These are phyloP conservation scores for Irineochytrium annulatum DNA, from an alignment of 192 early-diverging fungal genomes.

Conservation along the genomic window DNA sequence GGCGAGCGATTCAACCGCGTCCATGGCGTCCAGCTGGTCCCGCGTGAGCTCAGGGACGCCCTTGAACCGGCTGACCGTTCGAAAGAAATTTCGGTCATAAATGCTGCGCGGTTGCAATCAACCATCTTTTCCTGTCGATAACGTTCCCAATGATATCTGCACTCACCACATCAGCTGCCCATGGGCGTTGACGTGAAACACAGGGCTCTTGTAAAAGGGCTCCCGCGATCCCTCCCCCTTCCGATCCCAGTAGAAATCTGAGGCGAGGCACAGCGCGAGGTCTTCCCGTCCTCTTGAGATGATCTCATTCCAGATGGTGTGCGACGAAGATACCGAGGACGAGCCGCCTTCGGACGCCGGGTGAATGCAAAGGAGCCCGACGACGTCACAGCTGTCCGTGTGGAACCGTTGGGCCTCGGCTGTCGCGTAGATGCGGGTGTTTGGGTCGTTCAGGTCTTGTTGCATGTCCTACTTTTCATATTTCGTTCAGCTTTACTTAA, in stretches of 20 bases:
- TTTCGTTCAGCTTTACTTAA: too few species aligned
- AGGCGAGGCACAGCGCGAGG: constrained; percentile 27
- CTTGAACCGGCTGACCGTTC: constrained; percentile 30
- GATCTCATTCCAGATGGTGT: constrained; percentile 37
- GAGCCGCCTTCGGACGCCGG: constrained; percentile 29
- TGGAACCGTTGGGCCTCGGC: constrained; percentile 41
- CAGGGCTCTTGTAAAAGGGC: constrained; percentile 14
- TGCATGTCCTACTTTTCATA: too few species aligned
- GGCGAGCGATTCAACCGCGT: constrained; percentile 28
- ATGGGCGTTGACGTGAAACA: constrained; percentile 12
- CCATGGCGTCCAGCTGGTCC: constrained; percentile 36
- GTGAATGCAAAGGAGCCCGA: constrained; percentile 30
- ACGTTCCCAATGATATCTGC: too few species aligned
- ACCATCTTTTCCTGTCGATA: background rate
- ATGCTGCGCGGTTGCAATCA: constrained; percentile 13
- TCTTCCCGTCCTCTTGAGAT: constrained; percentile 24
- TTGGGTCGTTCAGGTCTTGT: background rate
- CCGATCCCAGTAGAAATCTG: constrained; percentile 36
- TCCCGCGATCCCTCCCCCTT: constrained; percentile 32
- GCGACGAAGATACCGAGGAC: constrained; percentile 35
- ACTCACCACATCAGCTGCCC: background rate
- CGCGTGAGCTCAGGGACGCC: constrained; percentile 18
- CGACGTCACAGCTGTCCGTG: constrained; percentile 33
- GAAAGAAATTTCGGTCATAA: constrained; percentile 37
- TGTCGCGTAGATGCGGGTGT: constrained; percentile 24